Evolutionary conservation across 2,329 filamentous ascomycete species (phyloP), one percentile per base, ranked within the genome.

Genomic region (Alternaria consortialis): DNA sequence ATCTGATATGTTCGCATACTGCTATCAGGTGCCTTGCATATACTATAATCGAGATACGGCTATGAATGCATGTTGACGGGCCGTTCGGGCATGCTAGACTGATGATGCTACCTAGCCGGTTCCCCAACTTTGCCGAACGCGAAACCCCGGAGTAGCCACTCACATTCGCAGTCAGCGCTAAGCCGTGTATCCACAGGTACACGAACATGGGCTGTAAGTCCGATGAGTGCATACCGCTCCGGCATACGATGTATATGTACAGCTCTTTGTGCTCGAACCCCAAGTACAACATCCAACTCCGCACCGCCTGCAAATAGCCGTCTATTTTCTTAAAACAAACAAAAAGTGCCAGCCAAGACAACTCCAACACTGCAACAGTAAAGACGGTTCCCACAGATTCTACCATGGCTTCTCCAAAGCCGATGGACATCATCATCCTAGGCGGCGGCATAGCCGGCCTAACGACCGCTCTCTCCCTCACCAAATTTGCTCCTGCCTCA

Each of bases 401-500:
- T 44, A 25, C 12, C 23, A 63, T 65, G 56, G 51, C 60, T 12
- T 46, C 51, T 7, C 9, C 53, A 43, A 36, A 46, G 53, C 64
- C 66, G 20, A 64, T 72, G 29, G 64, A 70, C 32, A 73, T 76
- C 29, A 67, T 71, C 42, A 76, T 76, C 32, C 65, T 77, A 15
- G 74, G 74, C 17, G 74, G 73, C 29, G 74, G 74, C 20, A 76
- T 77, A 53, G 74, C 74, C 4, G 74, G 74, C 42, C 68, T 77
- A 2, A 76, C 74, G 9, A 77, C 74, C 32, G 74, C 74, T 17
- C 75, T 85, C 43, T 77, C 83, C 12, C 77, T 85, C 53, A 80
- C 79, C 37, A 81, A 82, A 61, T 81, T 80, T 68, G 60, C 72
- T 7, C 79, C 80, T 27, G 44, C 72, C 27, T 73, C 70, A 32